These are phyloP conservation scores for Hymenotorrendiella dingleyae DNA, from an alignment of 2,329 filamentous ascomycete genomes.

Conservation along the genomic window DNA sequence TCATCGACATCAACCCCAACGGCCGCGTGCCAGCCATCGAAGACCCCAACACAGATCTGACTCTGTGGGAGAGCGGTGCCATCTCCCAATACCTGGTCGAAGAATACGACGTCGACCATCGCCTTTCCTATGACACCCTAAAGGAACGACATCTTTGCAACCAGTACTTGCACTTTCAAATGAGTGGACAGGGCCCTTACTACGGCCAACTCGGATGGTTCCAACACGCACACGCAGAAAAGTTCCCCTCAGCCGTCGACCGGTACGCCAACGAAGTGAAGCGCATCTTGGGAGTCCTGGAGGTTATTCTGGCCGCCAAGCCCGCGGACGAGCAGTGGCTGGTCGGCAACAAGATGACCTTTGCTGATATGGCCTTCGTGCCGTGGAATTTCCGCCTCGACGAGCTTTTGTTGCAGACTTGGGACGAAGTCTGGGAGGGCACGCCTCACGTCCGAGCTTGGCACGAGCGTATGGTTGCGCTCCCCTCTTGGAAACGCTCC, in stretches of 20 bases:
- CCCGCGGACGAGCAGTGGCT: too few relatives aligned
- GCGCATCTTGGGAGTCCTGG: slow-evolving; percentile 33
- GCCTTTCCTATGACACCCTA: slow-evolving; percentile 29
- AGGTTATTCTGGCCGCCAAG: slow-evolving; percentile 31
- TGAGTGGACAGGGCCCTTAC: slow-evolving; percentile 33
- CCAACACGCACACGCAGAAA: slow-evolving; percentile 29
- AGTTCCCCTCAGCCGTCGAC: slow-evolving; percentile 36
- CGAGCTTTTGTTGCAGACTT: background rate
- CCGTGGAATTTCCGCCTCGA: slow-evolving; percentile 3
- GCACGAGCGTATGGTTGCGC: slow-evolving; percentile 1
- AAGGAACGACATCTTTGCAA: slow-evolving; percentile 28
- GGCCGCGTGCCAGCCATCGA: slow-evolving; percentile 27
- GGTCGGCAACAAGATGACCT: slow-evolving; percentile 34
- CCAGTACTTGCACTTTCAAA: slow-evolving; percentile 36
- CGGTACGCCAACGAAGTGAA: slow-evolving; percentile 38
- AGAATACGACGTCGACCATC: slow-evolving; percentile 34
- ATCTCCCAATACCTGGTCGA: slow-evolving; percentile 38
- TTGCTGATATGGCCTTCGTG: slow-evolving; percentile 29
- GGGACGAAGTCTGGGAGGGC: background rate
- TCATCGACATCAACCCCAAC: slow-evolving; percentile 26
- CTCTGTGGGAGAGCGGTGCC: slow-evolving; percentile 39
- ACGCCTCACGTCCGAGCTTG: slow-evolving; percentile 4
- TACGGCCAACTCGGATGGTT: slow-evolving; percentile 32
- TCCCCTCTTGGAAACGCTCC: slow-evolving; percentile 1
- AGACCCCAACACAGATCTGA: slow-evolving; percentile 36